phyloP scores from a whole-genome alignment of 768 basidiomycete species.

The Auriscalpium orientale region DNA sequence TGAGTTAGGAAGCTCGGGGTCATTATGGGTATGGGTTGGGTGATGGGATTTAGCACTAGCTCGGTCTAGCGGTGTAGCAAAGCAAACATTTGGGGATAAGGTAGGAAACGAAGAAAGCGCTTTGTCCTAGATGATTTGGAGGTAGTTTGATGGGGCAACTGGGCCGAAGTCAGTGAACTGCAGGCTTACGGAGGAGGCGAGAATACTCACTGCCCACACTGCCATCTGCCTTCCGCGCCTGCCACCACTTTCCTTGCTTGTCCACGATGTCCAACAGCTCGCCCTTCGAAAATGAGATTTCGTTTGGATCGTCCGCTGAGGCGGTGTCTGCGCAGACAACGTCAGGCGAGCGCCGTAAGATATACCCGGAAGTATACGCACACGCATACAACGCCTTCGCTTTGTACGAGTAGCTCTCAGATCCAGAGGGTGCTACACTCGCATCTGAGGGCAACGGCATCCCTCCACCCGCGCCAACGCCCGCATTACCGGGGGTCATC shows the following conservation, averaged over 20 bases:
- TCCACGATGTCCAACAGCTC: conserved; percentile 90
- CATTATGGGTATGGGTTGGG: no score
- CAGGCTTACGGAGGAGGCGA: conserved; percentile 5
- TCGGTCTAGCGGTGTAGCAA: no score
- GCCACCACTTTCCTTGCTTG: conserved; percentile 93
- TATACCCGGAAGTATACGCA: conserved; percentile 22
- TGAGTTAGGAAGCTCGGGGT: no score
- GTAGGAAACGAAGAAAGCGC: no score
- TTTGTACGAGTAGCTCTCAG: conserved; percentile 50
- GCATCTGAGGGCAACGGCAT: conserved; percentile 16
- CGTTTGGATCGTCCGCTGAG: conserved; percentile 92
- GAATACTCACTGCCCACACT: conserved; percentile 62
- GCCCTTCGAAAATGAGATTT: conserved; percentile 89
- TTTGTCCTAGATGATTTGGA: conserved; percentile 49
- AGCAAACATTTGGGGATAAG: no score
- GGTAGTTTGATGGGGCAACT: conserved; percentile 85
- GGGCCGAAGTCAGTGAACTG: neutral
- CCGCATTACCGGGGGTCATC: conserved; percentile 50
- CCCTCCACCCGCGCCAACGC: conserved; percentile 48
- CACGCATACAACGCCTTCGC: conserved; percentile 90
- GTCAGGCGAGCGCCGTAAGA: neutral
- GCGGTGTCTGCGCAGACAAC: conserved; percentile 62
- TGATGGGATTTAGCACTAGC: no score
- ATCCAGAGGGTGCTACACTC: conserved; percentile 25
- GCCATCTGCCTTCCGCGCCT: conserved; percentile 74